phyloP scores from a whole-genome alignment of 75 land plant species.

The Larix kaempferi region DNA sequence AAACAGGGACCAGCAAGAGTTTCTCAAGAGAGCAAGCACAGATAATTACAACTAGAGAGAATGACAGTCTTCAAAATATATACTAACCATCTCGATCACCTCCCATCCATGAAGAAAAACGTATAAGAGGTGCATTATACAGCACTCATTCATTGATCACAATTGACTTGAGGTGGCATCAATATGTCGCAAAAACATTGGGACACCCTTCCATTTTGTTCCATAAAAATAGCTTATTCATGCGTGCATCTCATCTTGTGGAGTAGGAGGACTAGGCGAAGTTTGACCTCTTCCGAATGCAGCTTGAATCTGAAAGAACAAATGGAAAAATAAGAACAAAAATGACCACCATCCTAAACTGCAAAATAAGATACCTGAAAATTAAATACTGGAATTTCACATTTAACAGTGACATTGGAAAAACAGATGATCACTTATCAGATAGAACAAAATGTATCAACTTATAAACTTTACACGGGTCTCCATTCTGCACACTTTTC shows the following conservation, averaged over 20 bases:
- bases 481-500: not conserved
- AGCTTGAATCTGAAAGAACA: slow-evolving; percentile 81
- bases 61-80: not conserved
- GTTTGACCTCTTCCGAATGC: slow-evolving; percentile 15
- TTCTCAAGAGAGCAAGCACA: no score
- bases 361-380: not conserved
- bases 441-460: not conserved
- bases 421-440: not conserved
- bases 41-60: no score
- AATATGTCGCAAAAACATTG: no score
- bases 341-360: slow-evolving; percentile 3
- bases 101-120: slow-evolving; percentile 99
- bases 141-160: slow-evolving; percentile 69
- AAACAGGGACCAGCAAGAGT: no score
- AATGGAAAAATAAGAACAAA: not conserved
- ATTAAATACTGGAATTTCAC: not conserved
- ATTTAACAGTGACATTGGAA: not conserved
- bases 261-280: slow-evolving; percentile 32
- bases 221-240: no score
- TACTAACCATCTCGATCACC: slow-evolving; percentile 95
- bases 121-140: slow-evolving; percentile 94
- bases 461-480: not conserved
- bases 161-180: no score
- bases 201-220: no score
- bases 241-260: slow-evolving; percentile 65